Conservation (phyloP, 2,329 filamentous ascomycete species). For the Microdochium nivale region DNA sequence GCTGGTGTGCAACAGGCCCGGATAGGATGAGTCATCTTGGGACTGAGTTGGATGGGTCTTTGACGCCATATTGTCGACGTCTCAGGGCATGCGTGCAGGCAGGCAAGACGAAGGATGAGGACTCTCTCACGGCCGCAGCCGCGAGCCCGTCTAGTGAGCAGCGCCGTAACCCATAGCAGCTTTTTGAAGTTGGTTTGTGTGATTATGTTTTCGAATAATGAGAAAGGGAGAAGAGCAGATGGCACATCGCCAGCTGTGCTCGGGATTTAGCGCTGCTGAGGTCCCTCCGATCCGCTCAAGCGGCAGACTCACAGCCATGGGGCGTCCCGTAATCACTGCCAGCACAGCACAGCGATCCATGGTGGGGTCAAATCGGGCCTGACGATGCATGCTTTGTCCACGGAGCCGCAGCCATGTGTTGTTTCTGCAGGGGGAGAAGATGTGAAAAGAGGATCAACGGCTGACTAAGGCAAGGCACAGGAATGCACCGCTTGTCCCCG, state of each 20-base stretch:
- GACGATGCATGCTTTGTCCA: not conserved
- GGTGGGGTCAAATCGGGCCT: not conserved
- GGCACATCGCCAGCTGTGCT: not conserved
- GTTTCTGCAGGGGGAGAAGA: no score
- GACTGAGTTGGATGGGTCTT: conserved; percentile 16
- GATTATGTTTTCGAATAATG: no score
- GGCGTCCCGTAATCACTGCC: not conserved
- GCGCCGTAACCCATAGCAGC: not conserved
- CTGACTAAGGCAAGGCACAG: no score
- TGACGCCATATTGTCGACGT: not conserved
- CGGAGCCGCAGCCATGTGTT: no score
- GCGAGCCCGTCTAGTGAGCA: conserved; percentile 1
- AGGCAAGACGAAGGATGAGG: not conserved
- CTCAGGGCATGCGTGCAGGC: not conserved
- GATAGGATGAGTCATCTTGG: conserved; percentile 40
- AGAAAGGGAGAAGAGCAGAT: not conserved
- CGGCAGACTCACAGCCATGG: not conserved
- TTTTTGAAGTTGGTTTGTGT: not conserved
- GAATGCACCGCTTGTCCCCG: no score
- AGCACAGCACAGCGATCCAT: not conserved
- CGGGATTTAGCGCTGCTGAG: not conserved
- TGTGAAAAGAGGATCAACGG: no score
- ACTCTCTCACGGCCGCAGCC: conserved; percentile 1
- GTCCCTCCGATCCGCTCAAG: not conserved
- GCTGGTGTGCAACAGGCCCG: conserved; percentile 37